Evolutionary conservation across 1,284 basidiomycete species (phyloP), one percentile per base, ranked within the genome.

Genomic region (Puccinia horiana): DNA sequence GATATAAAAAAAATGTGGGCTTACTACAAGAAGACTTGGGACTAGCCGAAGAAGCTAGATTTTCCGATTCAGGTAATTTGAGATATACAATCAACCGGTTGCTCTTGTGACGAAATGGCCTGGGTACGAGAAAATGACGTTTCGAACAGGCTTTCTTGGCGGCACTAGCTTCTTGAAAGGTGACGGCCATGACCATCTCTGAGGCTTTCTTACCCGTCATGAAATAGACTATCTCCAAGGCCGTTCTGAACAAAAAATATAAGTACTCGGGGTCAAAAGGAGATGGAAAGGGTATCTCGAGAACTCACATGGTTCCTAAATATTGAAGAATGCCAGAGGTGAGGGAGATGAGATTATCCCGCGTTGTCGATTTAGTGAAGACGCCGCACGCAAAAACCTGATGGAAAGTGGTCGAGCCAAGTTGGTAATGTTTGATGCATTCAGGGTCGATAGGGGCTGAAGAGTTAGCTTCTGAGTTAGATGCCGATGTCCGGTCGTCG

Each of bases 291-390:
- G 40, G 40, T 11, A 6, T 12, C n/a, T 20, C 1, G 61, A n/a
- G 26, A 9, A 32, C 70, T 35, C 23, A 73, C 70, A 73, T 73
- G 70, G 70, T 52, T 1, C 70, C 70, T 52, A 73, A 12, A 40
- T 54, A 29, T 37, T 26, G 49, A 20, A 73, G 32, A 35, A 73
- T 52, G 9, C 23, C 29, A 2, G 47, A 35, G 26, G 35, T 69
- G n/a, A 69, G 42, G 2, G 65, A 2, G 42, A 69, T 29, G 26
- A 69, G 65, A 69, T 16, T 18, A 12, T 54, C 70, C 29, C 32
- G 29, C 4, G 47, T 73, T 2, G 70, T 37, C 0, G 70, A 23
- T 35, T 23, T 73, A 54, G 8, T 52, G 47, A 73, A 0, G 42
- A 73, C 49, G 4, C 47, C 16, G 26, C 49, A 23, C 14, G 49